Evolutionary conservation across 106 monocot genomes (phyloP), one percentile per base, ranked within the genome.

Genomic region (Allium cepa): DNA sequence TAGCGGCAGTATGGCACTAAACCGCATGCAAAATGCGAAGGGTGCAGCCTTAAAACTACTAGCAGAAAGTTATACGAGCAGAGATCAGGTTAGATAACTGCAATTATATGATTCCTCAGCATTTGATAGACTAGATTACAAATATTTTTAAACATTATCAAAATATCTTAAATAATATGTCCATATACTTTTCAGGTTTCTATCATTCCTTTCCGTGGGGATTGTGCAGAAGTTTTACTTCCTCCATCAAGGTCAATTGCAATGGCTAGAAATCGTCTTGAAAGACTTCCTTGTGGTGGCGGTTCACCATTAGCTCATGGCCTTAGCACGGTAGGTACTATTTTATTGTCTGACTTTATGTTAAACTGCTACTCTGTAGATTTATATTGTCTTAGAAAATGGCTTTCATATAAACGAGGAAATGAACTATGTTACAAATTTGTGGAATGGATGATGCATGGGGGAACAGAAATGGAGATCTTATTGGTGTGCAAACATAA

Each of bases 1-100:
- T 69, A 99, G 97, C 82, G 97, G 97, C 17, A 99, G 97, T 79
- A 99, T 99, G 97, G 97, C 97, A 73, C 63, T 99, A 66, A 99
- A 99, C 68, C 86, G 97, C 62, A 99, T 99, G 97, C 97, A 99
- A 78, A 99, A 99, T 83, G 97, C 97, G 64, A 99, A 99, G 90
- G 92, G 97, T 78, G 97, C 97, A 65, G 97, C 92, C 60, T 65
- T 99, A 45, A 83, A 99, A 75, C 72, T 99, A 68, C 76, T 99
- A 53, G 89, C 97, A 71, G 92, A 99, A 80, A 99, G 97, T 75
- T 99, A 99, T 69, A 99, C 97, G 26, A 93, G 92, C 75, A 90
- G 97, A 81, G 97, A 99, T 74, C 92, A 99, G 97, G 92, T 92
- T 53, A 22, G 55, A 60, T 15, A 61, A 36, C 5, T 36, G 36